Conservation (phyloP, 495 filamentous ascomycete species). For the Penicillium bovifimosum region DNA sequence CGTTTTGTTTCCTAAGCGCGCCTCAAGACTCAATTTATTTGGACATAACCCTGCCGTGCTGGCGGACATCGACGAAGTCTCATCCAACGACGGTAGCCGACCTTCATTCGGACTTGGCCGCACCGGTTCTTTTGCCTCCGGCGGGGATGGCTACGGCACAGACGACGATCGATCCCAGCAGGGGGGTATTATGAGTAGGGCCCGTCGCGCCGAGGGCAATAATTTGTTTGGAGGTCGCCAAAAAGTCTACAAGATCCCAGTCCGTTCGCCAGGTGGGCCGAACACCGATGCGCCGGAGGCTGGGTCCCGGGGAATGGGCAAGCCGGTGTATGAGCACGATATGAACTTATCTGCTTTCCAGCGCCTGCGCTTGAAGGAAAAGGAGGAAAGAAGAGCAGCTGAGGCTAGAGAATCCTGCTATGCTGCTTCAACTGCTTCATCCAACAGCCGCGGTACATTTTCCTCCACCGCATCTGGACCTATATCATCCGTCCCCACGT, state of each 20-base stretch:
- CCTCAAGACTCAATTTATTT: slow-evolving; percentile 60
- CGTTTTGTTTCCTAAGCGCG: slow-evolving; percentile 75
- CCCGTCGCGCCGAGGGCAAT: slow-evolving; percentile 85
- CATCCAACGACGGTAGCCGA: slow-evolving; percentile 65
- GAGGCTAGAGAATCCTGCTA: slow-evolving; percentile 44
- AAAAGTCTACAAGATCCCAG: slow-evolving; percentile 88
- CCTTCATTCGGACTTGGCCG: slow-evolving; percentile 49
- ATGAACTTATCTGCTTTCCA: slow-evolving; percentile 76
- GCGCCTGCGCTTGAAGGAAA: slow-evolving; percentile 58
- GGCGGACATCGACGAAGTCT: slow-evolving; percentile 82
- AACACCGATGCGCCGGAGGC: slow-evolving; percentile 14
- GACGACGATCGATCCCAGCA: slow-evolving; percentile 59
- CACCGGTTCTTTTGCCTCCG: slow-evolving; percentile 50
- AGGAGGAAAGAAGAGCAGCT: slow-evolving; percentile 38
- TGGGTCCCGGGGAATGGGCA: slow-evolving; percentile 48
- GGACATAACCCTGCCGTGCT: slow-evolving; percentile 50
- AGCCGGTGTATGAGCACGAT: slow-evolving; percentile 81
- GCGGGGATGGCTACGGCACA: slow-evolving; percentile 51
- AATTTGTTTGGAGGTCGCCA: slow-evolving; percentile 93
- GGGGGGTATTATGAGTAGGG: slow-evolving; percentile 75
- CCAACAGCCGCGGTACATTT: slow-evolving; percentile 72
- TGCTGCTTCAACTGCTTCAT: slow-evolving; percentile 59
- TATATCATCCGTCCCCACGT: slow-evolving; percentile 63
- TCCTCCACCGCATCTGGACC: slow-evolving; percentile 78
- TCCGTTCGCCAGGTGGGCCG: slow-evolving; percentile 35